phyloP scores from a whole-genome alignment of 495 filamentous ascomycete genomes.

The Aspergillus heteromorphus region DNA sequence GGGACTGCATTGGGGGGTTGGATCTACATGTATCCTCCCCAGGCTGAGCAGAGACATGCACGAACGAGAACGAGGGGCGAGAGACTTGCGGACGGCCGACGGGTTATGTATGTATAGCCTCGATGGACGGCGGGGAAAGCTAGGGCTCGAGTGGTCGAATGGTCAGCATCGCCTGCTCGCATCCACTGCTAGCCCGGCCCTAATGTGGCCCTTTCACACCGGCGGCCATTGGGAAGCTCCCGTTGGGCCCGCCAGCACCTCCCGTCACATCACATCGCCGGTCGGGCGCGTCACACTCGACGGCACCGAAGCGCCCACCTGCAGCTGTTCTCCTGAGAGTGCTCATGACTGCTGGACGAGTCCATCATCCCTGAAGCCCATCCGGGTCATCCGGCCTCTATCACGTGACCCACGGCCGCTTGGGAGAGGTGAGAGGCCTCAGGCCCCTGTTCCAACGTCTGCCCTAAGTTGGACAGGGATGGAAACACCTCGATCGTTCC shows the following conservation, averaged over 20 bases:
- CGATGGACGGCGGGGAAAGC: background rate
- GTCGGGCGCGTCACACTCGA: conserved; percentile 9
- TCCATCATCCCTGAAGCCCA: too few relatives aligned
- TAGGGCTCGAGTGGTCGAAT: background rate
- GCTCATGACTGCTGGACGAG: too few relatives aligned
- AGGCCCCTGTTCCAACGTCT: too few relatives aligned
- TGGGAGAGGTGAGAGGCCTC: too few relatives aligned
- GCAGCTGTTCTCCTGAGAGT: too few relatives aligned
- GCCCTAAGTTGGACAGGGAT: too few relatives aligned
- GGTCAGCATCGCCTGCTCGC: conserved; percentile 3
- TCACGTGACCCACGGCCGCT: too few relatives aligned
- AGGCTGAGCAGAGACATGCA: background rate
- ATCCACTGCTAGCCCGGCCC: background rate
- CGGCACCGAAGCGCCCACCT: conserved; percentile 4
- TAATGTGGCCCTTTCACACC: conserved; percentile 5
- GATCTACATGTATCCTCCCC: background rate
- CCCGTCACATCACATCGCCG: conserved; percentile 12
- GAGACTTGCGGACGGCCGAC: background rate
- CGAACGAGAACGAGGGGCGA: background rate
- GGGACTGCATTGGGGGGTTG: too few relatives aligned
- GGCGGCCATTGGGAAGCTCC: conserved; percentile 10
- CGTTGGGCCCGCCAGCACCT: conserved; percentile 8
- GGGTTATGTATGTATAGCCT: conserved; percentile 11
- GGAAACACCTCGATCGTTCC: too few relatives aligned
- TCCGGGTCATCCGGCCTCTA: too few relatives aligned